Base-by-base conservation (phyloP, 1,284 basidiomycete genomes). In the Paramarasmius palmivorus region DNA sequence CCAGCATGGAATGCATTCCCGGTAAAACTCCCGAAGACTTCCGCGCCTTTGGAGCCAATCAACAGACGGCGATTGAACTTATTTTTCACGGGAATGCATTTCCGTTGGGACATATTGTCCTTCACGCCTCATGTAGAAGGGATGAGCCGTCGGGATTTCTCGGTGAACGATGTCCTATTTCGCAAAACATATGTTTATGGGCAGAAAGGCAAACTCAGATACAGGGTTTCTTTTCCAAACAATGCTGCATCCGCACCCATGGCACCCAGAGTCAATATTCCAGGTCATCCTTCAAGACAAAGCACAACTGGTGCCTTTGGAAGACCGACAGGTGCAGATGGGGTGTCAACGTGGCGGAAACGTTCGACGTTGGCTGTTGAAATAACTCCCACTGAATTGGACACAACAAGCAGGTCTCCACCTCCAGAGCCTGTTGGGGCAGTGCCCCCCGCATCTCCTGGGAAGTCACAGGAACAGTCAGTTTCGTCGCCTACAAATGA, bases 101-200 rank as follows among this genome's bases (percentile, higher is more conserved):
- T 82, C 7, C 80, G 82, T 38, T 81, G 84, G 65, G 90, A 93
- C 59, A 76, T 85, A 14, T 73, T 91, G 54, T 86, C 89, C 3
- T 93, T 88, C 73, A 80, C 85, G 25, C 91, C 92, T 25, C 87
- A 89, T 6, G 76, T 92, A 7, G 81, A 83, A 54, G 82, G 81
- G 37, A 84, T 90, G 75, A 81, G 67, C 45, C 77, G 73, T 23
- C 73, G 75, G 37, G 83, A 86, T 44, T 74, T 91, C 35, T 84
- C 84, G 3, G 61, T 91, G 26, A 87, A 92, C 59, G 86, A 91
- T 17, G 68, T 87, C 39, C 71, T 96, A 37, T 86, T 93, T 63
- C 75, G 70, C 47, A 78, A 73, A 57, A 69, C 74, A n/a, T 64
- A 61, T 26, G 49, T 60, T 4, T 53, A 51, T 4, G 55, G 55